Conservation (phyloP, 2,329 filamentous ascomycete species). For the Westerdykella ornata region DNA sequence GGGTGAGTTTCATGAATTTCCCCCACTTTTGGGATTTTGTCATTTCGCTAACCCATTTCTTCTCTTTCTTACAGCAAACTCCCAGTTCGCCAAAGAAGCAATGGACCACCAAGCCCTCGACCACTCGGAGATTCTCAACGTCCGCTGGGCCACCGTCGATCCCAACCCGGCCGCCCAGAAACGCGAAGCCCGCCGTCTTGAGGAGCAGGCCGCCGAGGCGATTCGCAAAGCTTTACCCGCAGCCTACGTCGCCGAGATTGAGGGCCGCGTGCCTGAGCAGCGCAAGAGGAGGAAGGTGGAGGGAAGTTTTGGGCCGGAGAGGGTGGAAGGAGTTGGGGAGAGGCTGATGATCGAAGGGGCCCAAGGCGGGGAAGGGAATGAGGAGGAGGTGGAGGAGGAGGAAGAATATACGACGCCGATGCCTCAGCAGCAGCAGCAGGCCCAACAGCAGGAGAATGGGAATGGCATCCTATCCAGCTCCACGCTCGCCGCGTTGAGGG, state of each 20-base stretch:
- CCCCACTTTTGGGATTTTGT: conserved; percentile 62
- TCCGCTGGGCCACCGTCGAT: conserved; percentile 93
- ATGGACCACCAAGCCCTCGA: conserved; percentile 94
- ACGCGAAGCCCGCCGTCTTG: conserved; percentile 77
- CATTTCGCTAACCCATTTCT: too few relatives aligned
- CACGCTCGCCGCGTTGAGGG: conserved; percentile 71
- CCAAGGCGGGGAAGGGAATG: conserved; percentile 89
- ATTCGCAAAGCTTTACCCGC: conserved; percentile 81
- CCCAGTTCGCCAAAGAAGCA: conserved; percentile 58
- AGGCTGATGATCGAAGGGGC: too few relatives aligned
- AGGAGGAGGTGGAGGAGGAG: conserved; percentile 62
- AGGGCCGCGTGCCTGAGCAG: conserved; percentile 81
- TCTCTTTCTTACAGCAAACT: conserved; percentile 23
- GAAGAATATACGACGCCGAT: conserved; percentile 20
- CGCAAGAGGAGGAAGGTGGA: conserved; percentile 85
- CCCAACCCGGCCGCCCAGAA: conserved; percentile 94
- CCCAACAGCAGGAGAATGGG: conserved; percentile 30
- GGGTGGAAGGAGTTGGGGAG: too few relatives aligned
- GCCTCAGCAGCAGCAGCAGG: conserved; percentile 11
- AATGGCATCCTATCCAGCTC: conserved; percentile 73
- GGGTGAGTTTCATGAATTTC: too few relatives aligned
- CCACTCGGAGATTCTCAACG: conserved; percentile 86
- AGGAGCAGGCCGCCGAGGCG: conserved; percentile 94
- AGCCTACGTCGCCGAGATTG: conserved; percentile 87
- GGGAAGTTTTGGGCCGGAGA: conserved; percentile 72